Conservation (phyloP, 352 stramenopile species). For the Globisporangium yorkense region DNA sequence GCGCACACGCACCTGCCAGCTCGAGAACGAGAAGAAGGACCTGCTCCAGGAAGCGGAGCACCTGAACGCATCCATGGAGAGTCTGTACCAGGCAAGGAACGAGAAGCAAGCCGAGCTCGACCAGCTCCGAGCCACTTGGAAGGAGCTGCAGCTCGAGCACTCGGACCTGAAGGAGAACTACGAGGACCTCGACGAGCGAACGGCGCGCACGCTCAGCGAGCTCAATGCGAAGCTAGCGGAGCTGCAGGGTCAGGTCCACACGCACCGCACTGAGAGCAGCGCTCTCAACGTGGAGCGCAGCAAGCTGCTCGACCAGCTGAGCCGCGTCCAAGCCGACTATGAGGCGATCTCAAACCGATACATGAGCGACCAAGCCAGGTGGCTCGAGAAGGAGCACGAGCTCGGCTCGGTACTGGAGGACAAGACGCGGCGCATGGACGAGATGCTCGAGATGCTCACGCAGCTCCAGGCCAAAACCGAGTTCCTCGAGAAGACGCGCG, state of each 20-base stretch:
- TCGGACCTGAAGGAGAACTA: constrained; percentile 54
- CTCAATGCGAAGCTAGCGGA: constrained; percentile 23
- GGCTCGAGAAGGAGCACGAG: constrained; percentile 24
- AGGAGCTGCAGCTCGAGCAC: constrained; percentile 43
- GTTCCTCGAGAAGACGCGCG: constrained; percentile 39
- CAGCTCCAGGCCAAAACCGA: constrained; percentile 45
- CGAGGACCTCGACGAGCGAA: constrained; percentile 33
- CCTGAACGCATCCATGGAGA: constrained; percentile 49
- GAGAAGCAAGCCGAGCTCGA: constrained; percentile 58
- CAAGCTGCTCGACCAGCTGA: constrained; percentile 10
- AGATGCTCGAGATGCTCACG: constrained; percentile 65
- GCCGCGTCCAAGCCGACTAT: constrained; percentile 17
- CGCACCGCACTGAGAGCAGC: constrained; percentile 10
- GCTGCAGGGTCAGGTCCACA: constrained; percentile 25
- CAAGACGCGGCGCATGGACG: constrained; percentile 40
- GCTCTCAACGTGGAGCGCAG: constrained; percentile 17
- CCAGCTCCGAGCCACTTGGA: constrained; percentile 35
- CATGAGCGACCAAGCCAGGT: constrained; percentile 26
- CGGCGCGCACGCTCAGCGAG: constrained; percentile 28
- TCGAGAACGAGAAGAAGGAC: constrained; percentile 63
- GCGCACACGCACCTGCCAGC: constrained; percentile 27
- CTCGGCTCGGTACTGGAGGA: constrained; percentile 29
- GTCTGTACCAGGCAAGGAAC: constrained; percentile 41
- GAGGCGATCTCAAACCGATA: constrained; percentile 19
- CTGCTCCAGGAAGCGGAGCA: constrained; percentile 58